These are phyloP conservation scores for Kwoniella bestiolae DNA, from an alignment of 768 basidiomycete species.

Conservation along the genomic window DNA sequence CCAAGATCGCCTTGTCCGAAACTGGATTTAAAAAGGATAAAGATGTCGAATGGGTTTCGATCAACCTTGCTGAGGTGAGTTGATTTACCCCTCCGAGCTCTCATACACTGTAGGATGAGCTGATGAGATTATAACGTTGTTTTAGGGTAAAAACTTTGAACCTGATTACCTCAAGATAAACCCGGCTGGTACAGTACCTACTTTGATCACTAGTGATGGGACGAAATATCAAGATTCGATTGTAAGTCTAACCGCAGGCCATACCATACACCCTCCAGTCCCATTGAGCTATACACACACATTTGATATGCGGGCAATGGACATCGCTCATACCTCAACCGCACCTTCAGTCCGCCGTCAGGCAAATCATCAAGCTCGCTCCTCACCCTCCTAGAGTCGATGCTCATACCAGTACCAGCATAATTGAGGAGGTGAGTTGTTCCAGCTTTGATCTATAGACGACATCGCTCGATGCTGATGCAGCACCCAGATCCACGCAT, in stretches of 20 bases:
- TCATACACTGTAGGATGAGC: too few relatives aligned
- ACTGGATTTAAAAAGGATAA: conserved; percentile 36
- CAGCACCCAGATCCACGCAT: conserved; percentile 40
- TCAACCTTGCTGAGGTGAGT: conserved; percentile 50
- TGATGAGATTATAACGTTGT: not conserved
- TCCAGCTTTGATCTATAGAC: not conserved
- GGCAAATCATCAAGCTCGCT: conserved; percentile 36
- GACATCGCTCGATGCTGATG: not conserved
- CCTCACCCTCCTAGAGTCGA: conserved; percentile 46
- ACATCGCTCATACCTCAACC: not conserved
- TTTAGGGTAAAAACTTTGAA: conserved; percentile 49
- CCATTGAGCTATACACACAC: too few relatives aligned
- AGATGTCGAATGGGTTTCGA: conserved; percentile 40
- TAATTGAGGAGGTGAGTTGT: conserved; percentile 47
- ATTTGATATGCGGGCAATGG: too few relatives aligned
- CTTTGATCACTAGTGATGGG: conserved; percentile 37
- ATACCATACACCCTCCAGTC: too few relatives aligned
- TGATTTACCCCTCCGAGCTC: not conserved
- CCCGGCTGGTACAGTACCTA: conserved; percentile 47
- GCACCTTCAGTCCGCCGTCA: conserved; percentile 31
- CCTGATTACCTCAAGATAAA: conserved; percentile 52
- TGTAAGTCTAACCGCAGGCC: conserved; percentile 19
- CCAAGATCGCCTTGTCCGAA: conserved; percentile 45
- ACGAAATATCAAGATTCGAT: conserved; percentile 45
- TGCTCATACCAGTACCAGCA: conserved; percentile 45